Conservation (phyloP, 768 basidiomycete species). For the Mrakia gelida region DNA sequence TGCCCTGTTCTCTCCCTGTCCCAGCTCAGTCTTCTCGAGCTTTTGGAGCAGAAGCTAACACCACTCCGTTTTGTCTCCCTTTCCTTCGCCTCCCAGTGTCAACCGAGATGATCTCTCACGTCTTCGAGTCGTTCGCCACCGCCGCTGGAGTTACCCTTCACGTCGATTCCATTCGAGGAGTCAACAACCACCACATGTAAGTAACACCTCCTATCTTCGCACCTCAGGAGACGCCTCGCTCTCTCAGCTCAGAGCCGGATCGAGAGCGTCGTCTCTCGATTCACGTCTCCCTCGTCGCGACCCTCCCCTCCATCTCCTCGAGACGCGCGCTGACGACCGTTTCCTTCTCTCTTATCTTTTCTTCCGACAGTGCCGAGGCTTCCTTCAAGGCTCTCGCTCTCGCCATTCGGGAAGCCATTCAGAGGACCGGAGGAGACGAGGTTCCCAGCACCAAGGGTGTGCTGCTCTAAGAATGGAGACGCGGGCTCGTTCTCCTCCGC, state of each 20-base stretch:
- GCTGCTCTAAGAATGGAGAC: slow-evolving; percentile 43
- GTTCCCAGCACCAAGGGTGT: slow-evolving; percentile 97
- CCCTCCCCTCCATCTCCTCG: background rate
- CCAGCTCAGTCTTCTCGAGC: no score
- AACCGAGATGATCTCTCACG: slow-evolving; percentile 96
- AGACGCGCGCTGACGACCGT: no score
- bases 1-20: background rate
- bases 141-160: slow-evolving; percentile 91
- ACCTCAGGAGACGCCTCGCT: background rate
- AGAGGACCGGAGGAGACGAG: slow-evolving; percentile 79
- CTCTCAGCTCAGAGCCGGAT: background rate
- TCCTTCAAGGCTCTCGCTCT: slow-evolving; percentile 97
- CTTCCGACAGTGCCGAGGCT: slow-evolving; percentile 72
- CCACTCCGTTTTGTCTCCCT: background rate
- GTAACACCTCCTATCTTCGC: slow-evolving; percentile 37
- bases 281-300: slow-evolving; percentile 2
- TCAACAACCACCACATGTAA: slow-evolving; percentile 96
- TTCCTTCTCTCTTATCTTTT: no score
- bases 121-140: slow-evolving; percentile 97
- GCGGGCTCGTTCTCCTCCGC: no score
- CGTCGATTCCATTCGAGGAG: slow-evolving; percentile 86
- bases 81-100: slow-evolving; percentile 38
- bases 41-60: no score
- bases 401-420: slow-evolving; percentile 91
- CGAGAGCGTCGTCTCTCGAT: background rate